A percentile compares a stretch with the other conserved stretches of the same genome.
These are phyloP conservation scores for Fusarium proliferatum DNA, from an alignment of 2,329 filamentous ascomycete genomes.

Conservation along the genomic window DNA sequence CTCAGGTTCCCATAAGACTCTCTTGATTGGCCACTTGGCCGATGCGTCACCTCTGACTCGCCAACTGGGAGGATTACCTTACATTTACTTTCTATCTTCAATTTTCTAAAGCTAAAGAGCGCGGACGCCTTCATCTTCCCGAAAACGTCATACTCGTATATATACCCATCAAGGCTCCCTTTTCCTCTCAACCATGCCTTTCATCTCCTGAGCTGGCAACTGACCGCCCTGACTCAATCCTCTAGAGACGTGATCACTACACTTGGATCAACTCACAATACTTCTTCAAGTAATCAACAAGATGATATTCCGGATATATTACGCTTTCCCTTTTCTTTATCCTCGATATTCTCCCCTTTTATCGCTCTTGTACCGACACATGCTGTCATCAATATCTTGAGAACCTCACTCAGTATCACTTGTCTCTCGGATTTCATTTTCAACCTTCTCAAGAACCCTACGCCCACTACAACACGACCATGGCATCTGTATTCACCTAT, in stretches of 20 bases:
- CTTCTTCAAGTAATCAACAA: constrained; percentile 29
- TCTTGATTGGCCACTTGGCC: constrained; percentile 41
- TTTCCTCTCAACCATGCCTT: constrained; percentile 35
- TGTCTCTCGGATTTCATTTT: not conserved
- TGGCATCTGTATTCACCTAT: constrained; percentile 97
- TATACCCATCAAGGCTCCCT: not conserved
- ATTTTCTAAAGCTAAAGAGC: not conserved
- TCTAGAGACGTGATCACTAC: constrained; percentile 37
- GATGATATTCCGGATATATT: constrained; percentile 42
- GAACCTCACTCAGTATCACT: not conserved
- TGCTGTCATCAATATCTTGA: constrained; percentile 36
- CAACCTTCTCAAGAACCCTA: not conserved
- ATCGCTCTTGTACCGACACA: constrained; percentile 18
- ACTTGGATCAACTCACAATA: constrained; percentile 9
- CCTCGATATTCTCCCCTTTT: constrained; percentile 18
- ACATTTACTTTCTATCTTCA: constrained; percentile 4
- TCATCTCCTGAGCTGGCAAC: constrained; percentile 34
- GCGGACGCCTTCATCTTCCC: not conserved
- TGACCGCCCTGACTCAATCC: constrained; percentile 26
- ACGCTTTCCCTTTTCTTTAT: constrained; percentile 23
- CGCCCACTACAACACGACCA: constrained; percentile 49
- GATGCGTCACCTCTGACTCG: constrained; percentile 46
- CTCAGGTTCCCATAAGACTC: constrained; percentile 27
- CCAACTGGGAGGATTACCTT: constrained; percentile 10
- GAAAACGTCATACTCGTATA: not conserved